These are phyloP conservation scores for Rosa chinensis DNA, from an alignment of 306 rosid species.

Conservation along the genomic window DNA sequence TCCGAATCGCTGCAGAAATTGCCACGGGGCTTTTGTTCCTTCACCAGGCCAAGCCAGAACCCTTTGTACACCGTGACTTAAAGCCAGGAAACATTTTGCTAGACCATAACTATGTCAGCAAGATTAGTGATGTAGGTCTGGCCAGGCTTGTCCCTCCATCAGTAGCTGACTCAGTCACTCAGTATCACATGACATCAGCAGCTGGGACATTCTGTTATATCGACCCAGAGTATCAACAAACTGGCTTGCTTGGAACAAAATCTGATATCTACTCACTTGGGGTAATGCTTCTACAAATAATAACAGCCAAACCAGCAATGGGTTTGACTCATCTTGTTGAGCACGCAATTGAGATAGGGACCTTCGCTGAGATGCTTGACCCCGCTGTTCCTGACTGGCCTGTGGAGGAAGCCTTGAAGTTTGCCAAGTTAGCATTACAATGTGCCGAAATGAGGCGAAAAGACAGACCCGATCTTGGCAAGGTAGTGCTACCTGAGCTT, in stretches of 20 bases:
- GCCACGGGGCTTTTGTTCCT: slow-evolving; percentile 80
- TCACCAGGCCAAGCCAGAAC: slow-evolving; percentile 78
- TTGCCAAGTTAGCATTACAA: slow-evolving; percentile 58
- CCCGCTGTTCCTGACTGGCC: slow-evolving; percentile 37
- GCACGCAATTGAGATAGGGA: slow-evolving; percentile 57
- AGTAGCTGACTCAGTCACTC: slow-evolving; percentile 61
- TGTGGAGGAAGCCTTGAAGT: slow-evolving; percentile 50
- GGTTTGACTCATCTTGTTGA: slow-evolving; percentile 67
- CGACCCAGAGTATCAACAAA: slow-evolving; percentile 87
- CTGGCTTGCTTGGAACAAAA: slow-evolving; percentile 73
- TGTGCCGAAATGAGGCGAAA: slow-evolving; percentile 54
- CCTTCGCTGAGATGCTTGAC: slow-evolving; percentile 64
- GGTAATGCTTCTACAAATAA: slow-evolving; percentile 65
- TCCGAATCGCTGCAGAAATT: slow-evolving; percentile 76
- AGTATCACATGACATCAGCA: slow-evolving; percentile 76
- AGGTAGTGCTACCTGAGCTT: not conserved
- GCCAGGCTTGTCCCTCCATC: slow-evolving; percentile 87
- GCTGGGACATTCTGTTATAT: slow-evolving; percentile 92
- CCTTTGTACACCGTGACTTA: slow-evolving; percentile 79
- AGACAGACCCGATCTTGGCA: not conserved
- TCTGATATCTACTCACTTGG: slow-evolving; percentile 80
- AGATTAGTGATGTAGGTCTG: slow-evolving; percentile 41
- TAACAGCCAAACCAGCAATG: slow-evolving; percentile 76
- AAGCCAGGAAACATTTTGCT: slow-evolving; percentile 35
- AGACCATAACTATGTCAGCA: not conserved